These are phyloP conservation scores for Tilletia setariae DNA, from an alignment of 1,284 basidiomycete genomes.

Conservation along the genomic window DNA sequence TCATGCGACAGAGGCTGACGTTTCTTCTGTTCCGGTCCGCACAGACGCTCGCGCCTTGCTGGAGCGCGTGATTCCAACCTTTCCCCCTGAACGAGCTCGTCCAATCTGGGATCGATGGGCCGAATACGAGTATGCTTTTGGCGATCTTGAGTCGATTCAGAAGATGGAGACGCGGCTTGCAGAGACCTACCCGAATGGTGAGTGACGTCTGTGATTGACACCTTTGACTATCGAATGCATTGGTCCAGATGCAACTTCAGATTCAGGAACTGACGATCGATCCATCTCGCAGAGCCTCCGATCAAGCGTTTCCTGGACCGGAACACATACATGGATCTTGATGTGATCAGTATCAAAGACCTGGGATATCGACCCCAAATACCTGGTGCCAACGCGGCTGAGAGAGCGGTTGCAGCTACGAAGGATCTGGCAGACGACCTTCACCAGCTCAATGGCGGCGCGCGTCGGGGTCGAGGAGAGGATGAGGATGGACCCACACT, in stretches of 20 bases:
- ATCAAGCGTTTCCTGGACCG: slow-evolving; percentile 88
- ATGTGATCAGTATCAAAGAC: slow-evolving; percentile 83
- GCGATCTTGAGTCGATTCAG: slow-evolving; percentile 80
- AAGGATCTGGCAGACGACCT: slow-evolving; percentile 17
- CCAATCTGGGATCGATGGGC: slow-evolving; percentile 95
- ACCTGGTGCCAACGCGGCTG: slow-evolving; percentile 30
- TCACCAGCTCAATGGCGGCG: slow-evolving; percentile 23
- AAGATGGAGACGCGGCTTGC: slow-evolving; percentile 83
- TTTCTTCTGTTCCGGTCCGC: slow-evolving; percentile 12
- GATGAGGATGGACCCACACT: slow-evolving; percentile 29
- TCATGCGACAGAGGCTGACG: too few species aligned
- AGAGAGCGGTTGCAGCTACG: slow-evolving; percentile 31
- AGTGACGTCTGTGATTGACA: background rate
- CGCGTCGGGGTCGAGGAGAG: slow-evolving; percentile 42
- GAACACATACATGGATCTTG: slow-evolving; percentile 79
- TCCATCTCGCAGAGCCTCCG: slow-evolving; percentile 65
- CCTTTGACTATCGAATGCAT: too few species aligned
- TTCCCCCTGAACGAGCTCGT: slow-evolving; percentile 74
- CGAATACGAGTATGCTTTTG: slow-evolving; percentile 89
- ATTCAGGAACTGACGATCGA: background rate
- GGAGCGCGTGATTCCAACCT: slow-evolving; percentile 77
- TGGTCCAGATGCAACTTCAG: too few species aligned
- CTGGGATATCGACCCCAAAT: slow-evolving; percentile 64
- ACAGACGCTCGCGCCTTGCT: slow-evolving; percentile 91
- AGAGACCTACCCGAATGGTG: slow-evolving; percentile 80